Base-by-base conservation (phyloP, 1,284 basidiomycete species). In the Sanguinoderma infundibulare region DNA sequence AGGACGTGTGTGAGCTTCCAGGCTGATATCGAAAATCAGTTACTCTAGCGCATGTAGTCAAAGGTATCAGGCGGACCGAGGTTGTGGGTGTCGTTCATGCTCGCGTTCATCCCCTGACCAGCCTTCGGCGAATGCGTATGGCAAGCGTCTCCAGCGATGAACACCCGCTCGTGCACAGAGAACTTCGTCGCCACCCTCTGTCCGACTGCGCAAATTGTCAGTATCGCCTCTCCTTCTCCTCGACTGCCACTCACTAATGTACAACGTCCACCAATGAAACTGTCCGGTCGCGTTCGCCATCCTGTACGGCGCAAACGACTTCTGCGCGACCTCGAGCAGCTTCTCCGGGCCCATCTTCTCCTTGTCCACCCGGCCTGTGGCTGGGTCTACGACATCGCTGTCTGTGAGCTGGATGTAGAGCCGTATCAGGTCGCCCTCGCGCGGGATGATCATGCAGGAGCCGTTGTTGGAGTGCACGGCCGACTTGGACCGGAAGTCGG, bases 21-120 rank as follows among this genome's bases (percentile, higher is more conserved):
- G 2, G 82, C 88, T 87, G 60, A 15, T 34, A 52, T 10, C n/a
- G 35, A 35, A n/a, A 12, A 20, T 55, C 9, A 51, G 15, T 15
- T 17, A 4, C 30, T 10, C 35, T 5, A 17, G 40, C 42, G 32
- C n/a, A 47, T 32, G 22, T 35, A n/a, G 24, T 28, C 3, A 39
- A 32, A 22, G 2, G 5, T 26, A 24, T n/a, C 15, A 15, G 1
- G 69, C 75, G 30, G 34, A 86, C 87, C 81, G n/a, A 94, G 80
- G 69, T 94, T 94, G 67, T 92, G 91, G 14, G 89, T 85, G 70
- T 95, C 93, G 63, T 89, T 91, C 90, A 94, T 93, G 68, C 90
- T 90, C 1, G 85, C 85, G 67, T 89, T 89, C 86, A 87, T 87
- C 1, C 86, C 86, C 68, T 86, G 78, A 81, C 90, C 74, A 5